Conservation (phyloP, 805 yeast genomes). For the Barnettozyma populi region DNA sequence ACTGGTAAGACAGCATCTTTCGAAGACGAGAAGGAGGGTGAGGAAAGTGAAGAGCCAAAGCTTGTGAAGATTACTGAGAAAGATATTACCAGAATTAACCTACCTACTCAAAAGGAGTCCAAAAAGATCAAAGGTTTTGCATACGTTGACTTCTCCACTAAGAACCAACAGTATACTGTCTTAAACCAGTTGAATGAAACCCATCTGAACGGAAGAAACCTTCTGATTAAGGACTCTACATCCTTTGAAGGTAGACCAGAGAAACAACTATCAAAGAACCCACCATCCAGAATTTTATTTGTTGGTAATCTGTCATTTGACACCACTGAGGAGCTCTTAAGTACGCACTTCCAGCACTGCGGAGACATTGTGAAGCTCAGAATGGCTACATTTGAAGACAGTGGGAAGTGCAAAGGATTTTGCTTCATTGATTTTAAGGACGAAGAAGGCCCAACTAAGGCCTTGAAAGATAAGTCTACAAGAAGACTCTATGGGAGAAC, state of each 20-base stretch:
- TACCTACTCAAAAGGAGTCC: constrained; percentile 63
- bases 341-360: constrained; percentile 83
- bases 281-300: constrained; percentile 83
- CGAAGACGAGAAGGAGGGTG: constrained; percentile 25
- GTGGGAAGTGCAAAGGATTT: constrained; percentile 95
- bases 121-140: constrained; percentile 81
- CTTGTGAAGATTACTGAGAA: constrained; percentile 39
- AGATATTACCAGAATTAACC: constrained; percentile 69
- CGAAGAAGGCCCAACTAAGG: constrained; percentile 77
- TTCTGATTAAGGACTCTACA: constrained; percentile 74
- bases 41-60: constrained; percentile 1
- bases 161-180: constrained; percentile 54
- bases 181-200: constrained; percentile 60
- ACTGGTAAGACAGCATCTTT: constrained; percentile 47
- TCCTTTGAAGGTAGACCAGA: constrained; percentile 88
- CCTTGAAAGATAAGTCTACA: constrained; percentile 66
- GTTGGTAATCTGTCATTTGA: constrained; percentile 93
- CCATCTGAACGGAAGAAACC: constrained; percentile 74
- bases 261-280: constrained; percentile 54
- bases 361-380: constrained; percentile 81
- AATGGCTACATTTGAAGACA: constrained; percentile 97
- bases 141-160: constrained; percentile 71
- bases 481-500: constrained; percentile 66
- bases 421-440: constrained; percentile 84
- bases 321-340: constrained; percentile 73